Evolutionary conservation across 2,329 filamentous ascomycete genomes (phyloP).

Genomic region (Fusarium sp.): DNA sequence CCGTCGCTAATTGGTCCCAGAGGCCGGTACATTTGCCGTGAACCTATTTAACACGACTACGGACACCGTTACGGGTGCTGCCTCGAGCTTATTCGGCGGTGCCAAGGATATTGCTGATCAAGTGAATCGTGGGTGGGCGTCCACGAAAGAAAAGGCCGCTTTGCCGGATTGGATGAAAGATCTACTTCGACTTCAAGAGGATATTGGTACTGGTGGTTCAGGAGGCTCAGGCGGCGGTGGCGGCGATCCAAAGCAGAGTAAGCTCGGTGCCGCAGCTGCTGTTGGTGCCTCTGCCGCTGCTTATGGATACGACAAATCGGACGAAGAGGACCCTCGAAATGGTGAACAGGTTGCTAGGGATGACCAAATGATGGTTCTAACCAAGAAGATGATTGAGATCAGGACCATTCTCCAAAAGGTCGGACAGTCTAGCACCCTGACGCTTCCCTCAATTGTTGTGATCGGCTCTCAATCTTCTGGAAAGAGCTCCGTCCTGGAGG

Average conservation of each 20-base stretch:
- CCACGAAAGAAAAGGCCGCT: constrained; percentile 82
- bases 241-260: constrained; percentile 70
- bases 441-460: constrained; percentile 96
- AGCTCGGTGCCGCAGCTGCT: constrained; percentile 71
- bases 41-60: constrained; percentile 81
- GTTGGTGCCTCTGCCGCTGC: constrained; percentile 80
- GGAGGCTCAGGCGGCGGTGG: constrained; percentile 63
- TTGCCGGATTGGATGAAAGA: constrained; percentile 83
- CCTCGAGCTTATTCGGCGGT: constrained; percentile 77
- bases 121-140: constrained; percentile 84
- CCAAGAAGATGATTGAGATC: constrained; percentile 99
- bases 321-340: constrained; percentile 73
- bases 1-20: constrained; percentile 52
- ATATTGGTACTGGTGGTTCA: constrained; percentile 65
- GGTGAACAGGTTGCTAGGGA: constrained; percentile 80
- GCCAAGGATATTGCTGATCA: constrained; percentile 83
- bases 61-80: constrained; percentile 77
- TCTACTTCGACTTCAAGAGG: constrained; percentile 73
- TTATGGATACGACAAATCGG: constrained; percentile 80
- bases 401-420: constrained; percentile 90
- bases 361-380: constrained; percentile 99
- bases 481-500: constrained; percentile 96
- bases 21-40: constrained; percentile 63
- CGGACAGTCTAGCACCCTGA: constrained; percentile 89
- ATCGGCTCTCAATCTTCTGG: constrained; percentile 98